Base-by-base conservation (phyloP, 306 rosid species). In the Malus orientalis region DNA sequence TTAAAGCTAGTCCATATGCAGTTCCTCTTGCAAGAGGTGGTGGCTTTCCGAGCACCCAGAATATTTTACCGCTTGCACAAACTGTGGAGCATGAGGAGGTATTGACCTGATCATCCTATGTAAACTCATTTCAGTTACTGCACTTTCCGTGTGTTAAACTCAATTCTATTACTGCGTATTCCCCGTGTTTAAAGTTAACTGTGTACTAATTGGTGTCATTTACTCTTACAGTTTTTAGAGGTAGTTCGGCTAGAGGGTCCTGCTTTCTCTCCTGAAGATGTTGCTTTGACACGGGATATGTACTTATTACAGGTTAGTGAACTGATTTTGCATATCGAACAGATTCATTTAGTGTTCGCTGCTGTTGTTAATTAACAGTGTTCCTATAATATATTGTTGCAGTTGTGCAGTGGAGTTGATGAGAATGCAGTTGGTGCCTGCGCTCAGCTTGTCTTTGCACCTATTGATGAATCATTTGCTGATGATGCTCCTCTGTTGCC, bases 191-290 rank as follows among this genome's bases (percentile, higher is more conserved):
- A 10, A 69, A 1, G 36, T 45, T 29, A 27, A 47, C 27, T 23
- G 29, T 13, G n/a, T 49, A 29, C 29, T 60, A 29, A 49, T n/a
- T 22, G 20, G 12, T 67, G 18, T 10, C 19, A 30, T 22, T 63
- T 16, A 59, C 22, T 15, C 5, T 29, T 71, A 67, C 78, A 95
- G 99, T 95, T 88, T 78, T 73, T 95, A 78, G 99, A 95, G 90
- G 97, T 95, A 30, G 99, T 95, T 76, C 97, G 99, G 7, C 86
- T 95, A 57, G 99, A 95, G 82, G 99, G 99, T 71, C 99, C 91
- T 87, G 97, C 97, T 32, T 90, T 90, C 80, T 88, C 97, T 72
- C 97, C 96, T 0, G 99, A 95, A 80, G 97, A 95, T 9, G 84
- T 91, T 23, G 92, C 93, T 3, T 78, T 95, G 83, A 92, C 97